These are phyloP conservation scores for Cyathus striatus DNA, from an alignment of 768 basidiomycete species.

Conservation along the genomic window DNA sequence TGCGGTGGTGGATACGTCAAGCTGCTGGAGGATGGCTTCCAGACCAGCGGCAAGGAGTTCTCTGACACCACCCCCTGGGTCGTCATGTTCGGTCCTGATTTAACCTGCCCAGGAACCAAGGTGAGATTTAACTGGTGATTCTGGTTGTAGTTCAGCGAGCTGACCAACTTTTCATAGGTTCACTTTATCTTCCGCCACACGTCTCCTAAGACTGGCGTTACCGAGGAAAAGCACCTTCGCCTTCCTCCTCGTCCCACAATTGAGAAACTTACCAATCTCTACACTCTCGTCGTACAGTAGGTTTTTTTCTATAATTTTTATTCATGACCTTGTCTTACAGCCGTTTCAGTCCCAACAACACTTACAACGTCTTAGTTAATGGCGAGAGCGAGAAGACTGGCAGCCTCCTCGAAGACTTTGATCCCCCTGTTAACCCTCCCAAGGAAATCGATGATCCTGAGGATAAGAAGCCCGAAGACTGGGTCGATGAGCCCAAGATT, in stretches of 20 bases:
- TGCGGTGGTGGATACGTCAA: slow-evolving; percentile 99
- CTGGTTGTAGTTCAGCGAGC: too few species aligned
- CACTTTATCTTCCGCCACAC: slow-evolving; percentile 99
- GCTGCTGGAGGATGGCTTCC: slow-evolving; percentile 90
- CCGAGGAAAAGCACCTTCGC: slow-evolving; percentile 95
- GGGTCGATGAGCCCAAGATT: slow-evolving; percentile 91
- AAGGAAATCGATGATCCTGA: slow-evolving; percentile 91
- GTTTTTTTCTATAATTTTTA: slow-evolving; percentile 20
- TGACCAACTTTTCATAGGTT: slow-evolving; percentile 59
- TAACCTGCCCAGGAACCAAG: slow-evolving; percentile 91
- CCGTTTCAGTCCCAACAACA: slow-evolving; percentile 76
- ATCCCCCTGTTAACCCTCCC: slow-evolving; percentile 87
- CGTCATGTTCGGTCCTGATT: slow-evolving; percentile 96
- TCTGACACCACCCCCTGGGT: slow-evolving; percentile 92
- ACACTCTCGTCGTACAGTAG: slow-evolving; percentile 90
- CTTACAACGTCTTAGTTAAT: slow-evolving; percentile 89
- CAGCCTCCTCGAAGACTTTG: slow-evolving; percentile 88
- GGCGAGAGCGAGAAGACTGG: slow-evolving; percentile 78
- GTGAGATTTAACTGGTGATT: slow-evolving; percentile 42
- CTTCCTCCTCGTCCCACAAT: slow-evolving; percentile 79
- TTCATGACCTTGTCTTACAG: slow-evolving; percentile 3
- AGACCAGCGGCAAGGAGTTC: slow-evolving; percentile 89
- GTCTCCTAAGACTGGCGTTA: slow-evolving; percentile 87
- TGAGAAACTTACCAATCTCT: slow-evolving; percentile 88
- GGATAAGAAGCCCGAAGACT: slow-evolving; percentile 85